A percentile compares a stretch with the other conserved stretches of the same genome.
phyloP scores from a whole-genome alignment of 257 asterid species.

The Schizonepeta tenuifolia region DNA sequence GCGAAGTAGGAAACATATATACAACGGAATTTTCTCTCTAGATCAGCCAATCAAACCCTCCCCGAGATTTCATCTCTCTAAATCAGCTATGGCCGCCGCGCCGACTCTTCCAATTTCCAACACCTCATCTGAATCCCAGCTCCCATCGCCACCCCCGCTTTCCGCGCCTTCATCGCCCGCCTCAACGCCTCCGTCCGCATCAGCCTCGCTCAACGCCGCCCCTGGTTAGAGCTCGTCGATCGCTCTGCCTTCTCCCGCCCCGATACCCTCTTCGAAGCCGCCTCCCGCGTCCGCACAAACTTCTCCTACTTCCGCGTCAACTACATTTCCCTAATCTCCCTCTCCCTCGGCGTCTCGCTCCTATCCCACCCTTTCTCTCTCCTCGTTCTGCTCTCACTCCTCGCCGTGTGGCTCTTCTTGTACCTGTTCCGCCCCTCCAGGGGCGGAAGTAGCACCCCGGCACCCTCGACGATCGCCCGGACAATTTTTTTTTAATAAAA shows the following conservation, averaged over 20 bases:
- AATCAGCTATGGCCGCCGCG: constrained; percentile 52
- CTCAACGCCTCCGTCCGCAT: constrained; percentile 63
- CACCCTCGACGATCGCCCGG: too few relatives aligned
- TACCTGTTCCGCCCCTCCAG: constrained; percentile 72
- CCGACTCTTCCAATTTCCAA: constrained; percentile 72
- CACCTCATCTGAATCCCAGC: constrained; percentile 55
- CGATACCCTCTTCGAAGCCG: constrained; percentile 82
- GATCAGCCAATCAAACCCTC: constrained; percentile 15
- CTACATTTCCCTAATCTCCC: constrained; percentile 65
- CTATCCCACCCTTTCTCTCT: constrained; percentile 90
- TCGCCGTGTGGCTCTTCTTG: constrained; percentile 77
- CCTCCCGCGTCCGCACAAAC: constrained; percentile 81
- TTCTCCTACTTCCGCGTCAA: constrained; percentile 83
- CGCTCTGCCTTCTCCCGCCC: constrained; percentile 92
- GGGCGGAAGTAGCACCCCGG: too few relatives aligned
- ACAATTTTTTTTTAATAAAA: too few relatives aligned
- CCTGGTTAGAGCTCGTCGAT: constrained; percentile 85
- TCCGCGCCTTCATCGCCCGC: constrained; percentile 75
- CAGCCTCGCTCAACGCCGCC: constrained; percentile 85
- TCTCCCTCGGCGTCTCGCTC: constrained; percentile 77
- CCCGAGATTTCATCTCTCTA: constrained; percentile 20
- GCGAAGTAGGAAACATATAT: neutral
- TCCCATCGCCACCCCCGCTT: constrained; percentile 70
- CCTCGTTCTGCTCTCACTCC: constrained; percentile 58
- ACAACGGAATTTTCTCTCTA: constrained; percentile 5